Evolutionary conservation across 2,329 filamentous ascomycete genomes (phyloP).

Genomic region (Verticillium klebahnii): DNA sequence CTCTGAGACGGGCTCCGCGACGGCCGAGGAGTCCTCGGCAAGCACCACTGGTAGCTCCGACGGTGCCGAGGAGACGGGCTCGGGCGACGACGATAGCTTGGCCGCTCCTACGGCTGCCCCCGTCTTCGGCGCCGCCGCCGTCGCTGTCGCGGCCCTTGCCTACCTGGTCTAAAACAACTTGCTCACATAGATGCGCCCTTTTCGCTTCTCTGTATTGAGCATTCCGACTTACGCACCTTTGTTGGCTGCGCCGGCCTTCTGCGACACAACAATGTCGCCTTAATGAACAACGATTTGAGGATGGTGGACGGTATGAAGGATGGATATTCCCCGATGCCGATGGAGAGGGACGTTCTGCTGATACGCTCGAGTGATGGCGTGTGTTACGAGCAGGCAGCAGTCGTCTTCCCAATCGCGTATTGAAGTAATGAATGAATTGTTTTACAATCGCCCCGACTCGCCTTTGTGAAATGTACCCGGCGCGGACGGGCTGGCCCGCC

Average conservation of each 20-base stretch:
- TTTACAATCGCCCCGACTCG: background rate
- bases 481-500: background rate
- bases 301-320: conserved; percentile 1
- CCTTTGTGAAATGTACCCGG: background rate
- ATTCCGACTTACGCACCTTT: conserved; percentile 9
- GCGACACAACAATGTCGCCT: background rate
- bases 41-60: conserved; percentile 18
- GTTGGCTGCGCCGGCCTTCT: conserved; percentile 1
- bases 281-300: background rate
- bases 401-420: background rate
- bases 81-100: conserved; percentile 19
- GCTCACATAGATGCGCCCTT: background rate
- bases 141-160: conserved; percentile 48
- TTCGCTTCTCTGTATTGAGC: conserved; percentile 16
- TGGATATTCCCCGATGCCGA: conserved; percentile 1
- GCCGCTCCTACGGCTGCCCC: conserved; percentile 38
- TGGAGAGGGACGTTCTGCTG: background rate
- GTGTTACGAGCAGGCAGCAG: background rate
- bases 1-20: conserved; percentile 1
- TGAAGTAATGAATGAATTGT: background rate
- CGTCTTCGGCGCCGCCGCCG: conserved; percentile 37
- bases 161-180: conserved; percentile 37
- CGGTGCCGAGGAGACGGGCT: background rate
- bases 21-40: conserved; percentile 11
- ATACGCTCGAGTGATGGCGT: background rate